phyloP scores from a whole-genome alignment of 106 monocot genomes.

The Dendrobium huoshanense region DNA sequence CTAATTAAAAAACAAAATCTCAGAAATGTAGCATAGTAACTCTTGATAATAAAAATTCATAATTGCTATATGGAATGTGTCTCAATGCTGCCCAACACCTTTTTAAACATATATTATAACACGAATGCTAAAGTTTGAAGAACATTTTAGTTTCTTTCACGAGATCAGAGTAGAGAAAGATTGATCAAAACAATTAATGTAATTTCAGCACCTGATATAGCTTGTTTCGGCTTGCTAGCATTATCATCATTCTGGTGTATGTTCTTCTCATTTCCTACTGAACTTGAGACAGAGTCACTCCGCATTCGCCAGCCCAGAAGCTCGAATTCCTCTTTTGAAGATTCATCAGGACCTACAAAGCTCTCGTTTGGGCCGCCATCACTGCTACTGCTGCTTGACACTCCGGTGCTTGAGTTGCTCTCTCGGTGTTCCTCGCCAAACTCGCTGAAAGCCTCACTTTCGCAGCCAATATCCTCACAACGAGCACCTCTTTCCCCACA shows the following conservation, averaged over 20 bases:
- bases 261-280: slow-evolving; percentile 9
- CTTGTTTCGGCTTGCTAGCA: slow-evolving; percentile 18
- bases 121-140: background rate
- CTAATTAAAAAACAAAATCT: slow-evolving; percentile 15
- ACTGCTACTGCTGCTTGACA: slow-evolving; percentile 6
- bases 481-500: background rate
- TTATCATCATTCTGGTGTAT: slow-evolving; percentile 6
- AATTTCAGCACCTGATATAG: slow-evolving; percentile 22
- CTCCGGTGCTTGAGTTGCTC: slow-evolving; percentile 32
- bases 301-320: slow-evolving; percentile 12
- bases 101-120: background rate
- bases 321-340: slow-evolving; percentile 2
- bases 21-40: background rate
- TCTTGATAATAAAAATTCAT: background rate
- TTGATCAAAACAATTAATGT: background rate
- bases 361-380: slow-evolving; percentile 13
- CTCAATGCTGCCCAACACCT: background rate
- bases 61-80: background rate
- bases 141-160: background rate
- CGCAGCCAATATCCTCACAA: background rate
- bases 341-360: background rate
- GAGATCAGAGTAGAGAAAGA: background rate
- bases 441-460: slow-evolving; percentile 35
- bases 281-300: slow-evolving; percentile 2
- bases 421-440: slow-evolving; percentile 20